Base-by-base conservation (phyloP, 2,329 filamentous ascomycete species). In the Phaeosphaeria sp. region DNA sequence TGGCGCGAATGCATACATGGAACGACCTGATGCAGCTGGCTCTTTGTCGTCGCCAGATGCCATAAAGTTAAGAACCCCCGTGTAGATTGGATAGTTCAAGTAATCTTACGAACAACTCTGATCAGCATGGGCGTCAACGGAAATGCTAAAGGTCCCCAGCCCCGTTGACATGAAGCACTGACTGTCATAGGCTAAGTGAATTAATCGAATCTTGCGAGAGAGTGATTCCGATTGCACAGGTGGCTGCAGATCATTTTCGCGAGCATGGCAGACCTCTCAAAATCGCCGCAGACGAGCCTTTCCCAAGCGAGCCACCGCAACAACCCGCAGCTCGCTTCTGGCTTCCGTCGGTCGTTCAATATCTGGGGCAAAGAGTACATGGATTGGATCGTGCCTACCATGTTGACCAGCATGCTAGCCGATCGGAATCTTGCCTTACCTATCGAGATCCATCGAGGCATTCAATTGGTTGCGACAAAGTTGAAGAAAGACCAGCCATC, bases 211-310 rank as follows among this genome's bases (percentile, higher is more conserved):
- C 75, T 6, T 53, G 66, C 30, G 76, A 77, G 17, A 68, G 74
- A 24, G 61, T 74, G 27, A 53, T 67, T 2, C 62, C 69, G 1
- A 65, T 78, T 25, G 77, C 75, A 7, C 63, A 77, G 40, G 69
- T 78, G 25, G 73, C 78, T 1, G 66, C 76, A 15, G 64, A 74
- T 0, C 74, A 77, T 55, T 78, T 71, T 53, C 55, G 67, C 17
- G 44, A 60, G 33, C 63, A 75, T 57, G 67, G 68, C 18, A 68
- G 77, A 27, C 77, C 77, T 1, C 62, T 80, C 0, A 60, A 74
- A 6, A 75, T 81, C 20, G 78, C 79, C 15, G 69, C 80, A 1
- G 79, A 81, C 51, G 77, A 27, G 25, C 8, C 25, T 27, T 13
- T 13, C 30, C 13, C 3, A 13, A 36, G 30, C 13, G 11, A 3